A percentile compares a stretch with the other conserved stretches of the same genome.
Evolutionary conservation across 306 rosid genomes (phyloP).

Genomic region (Acacia acuminata): DNA sequence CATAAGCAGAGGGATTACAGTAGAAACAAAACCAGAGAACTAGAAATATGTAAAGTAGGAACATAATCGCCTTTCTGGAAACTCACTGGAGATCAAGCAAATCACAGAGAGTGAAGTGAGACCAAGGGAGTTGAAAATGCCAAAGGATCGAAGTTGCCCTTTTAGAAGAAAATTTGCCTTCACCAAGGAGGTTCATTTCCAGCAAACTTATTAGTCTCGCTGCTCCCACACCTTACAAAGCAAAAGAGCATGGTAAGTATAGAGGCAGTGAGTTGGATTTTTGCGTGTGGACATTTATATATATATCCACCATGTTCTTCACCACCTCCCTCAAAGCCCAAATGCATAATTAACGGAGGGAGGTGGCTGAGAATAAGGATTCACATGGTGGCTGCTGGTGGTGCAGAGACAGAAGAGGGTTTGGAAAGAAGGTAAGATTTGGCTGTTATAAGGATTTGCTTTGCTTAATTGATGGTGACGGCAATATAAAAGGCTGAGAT

Average conservation of each 20-base stretch:
- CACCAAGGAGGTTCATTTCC: conserved; percentile 46
- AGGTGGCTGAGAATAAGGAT: conserved; percentile 36
- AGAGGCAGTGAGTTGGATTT: background rate
- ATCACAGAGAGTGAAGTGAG: conserved; percentile 31
- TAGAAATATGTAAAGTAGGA: background rate
- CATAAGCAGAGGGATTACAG: conserved; percentile 21
- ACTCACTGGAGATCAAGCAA: conserved; percentile 31
- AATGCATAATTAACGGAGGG: conserved; percentile 22
- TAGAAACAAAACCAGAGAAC: background rate
- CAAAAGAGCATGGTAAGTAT: background rate
- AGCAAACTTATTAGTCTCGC: conserved; percentile 26
- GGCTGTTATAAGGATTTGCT: conserved; percentile 53
- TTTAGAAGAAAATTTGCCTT: conserved; percentile 44
- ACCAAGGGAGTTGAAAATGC: conserved; percentile 58
- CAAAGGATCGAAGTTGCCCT: conserved; percentile 98
- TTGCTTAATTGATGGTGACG: conserved; percentile 39
- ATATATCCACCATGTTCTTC: conserved; percentile 10
- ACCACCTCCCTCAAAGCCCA: conserved; percentile 24
- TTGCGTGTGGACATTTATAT: background rate
- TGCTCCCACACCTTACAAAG: conserved; percentile 1
- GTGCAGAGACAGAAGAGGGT: conserved; percentile 51
- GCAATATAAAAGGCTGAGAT: conserved; percentile 51
- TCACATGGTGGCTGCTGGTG: conserved; percentile 22
- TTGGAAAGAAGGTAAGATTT: conserved; percentile 41
- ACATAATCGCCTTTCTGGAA: conserved; percentile 3